phyloP scores from a whole-genome alignment of 129 eudicot genomes.

The Gnaphalium uliginosum region DNA sequence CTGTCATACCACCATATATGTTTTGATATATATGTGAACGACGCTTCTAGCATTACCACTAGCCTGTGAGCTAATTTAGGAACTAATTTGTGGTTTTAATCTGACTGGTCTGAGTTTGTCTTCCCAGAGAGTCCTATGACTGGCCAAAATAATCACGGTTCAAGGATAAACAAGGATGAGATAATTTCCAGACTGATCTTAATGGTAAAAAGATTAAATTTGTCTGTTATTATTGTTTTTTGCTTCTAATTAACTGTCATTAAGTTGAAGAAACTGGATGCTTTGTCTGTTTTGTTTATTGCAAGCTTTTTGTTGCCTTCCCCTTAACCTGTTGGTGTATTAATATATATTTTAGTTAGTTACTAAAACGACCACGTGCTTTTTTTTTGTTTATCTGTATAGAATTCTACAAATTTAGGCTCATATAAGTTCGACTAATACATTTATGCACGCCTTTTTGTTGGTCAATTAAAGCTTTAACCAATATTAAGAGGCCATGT shows the following conservation, averaged over 20 bases:
- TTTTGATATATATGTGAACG: neutral
- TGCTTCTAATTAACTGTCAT: no score
- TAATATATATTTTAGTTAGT: no score
- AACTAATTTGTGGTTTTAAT: no score
- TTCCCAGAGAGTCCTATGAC: neutral
- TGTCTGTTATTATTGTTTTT: no score
- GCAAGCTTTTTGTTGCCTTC: neutral
- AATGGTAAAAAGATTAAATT: slow-evolving; percentile 29
- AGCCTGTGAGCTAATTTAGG: neutral
- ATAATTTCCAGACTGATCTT: slow-evolving; percentile 29
- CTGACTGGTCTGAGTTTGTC: neutral
- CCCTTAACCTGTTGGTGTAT: no score
- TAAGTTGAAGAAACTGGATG: no score
- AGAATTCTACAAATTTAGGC: neutral
- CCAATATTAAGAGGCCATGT: no score
- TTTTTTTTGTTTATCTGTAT: no score
- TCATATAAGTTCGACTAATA: neutral
- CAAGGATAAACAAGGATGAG: slow-evolving; percentile 38
- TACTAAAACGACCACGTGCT: no score
- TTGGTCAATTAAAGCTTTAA: neutral
- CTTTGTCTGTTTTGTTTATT: no score
- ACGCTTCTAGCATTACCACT: neutral
- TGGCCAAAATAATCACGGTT: slow-evolving; percentile 48
- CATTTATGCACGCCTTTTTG: neutral
- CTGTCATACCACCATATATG: no score